Evolutionary conservation across 179 eudicot genomes (phyloP).

Genomic region (Camellia oleifera): DNA sequence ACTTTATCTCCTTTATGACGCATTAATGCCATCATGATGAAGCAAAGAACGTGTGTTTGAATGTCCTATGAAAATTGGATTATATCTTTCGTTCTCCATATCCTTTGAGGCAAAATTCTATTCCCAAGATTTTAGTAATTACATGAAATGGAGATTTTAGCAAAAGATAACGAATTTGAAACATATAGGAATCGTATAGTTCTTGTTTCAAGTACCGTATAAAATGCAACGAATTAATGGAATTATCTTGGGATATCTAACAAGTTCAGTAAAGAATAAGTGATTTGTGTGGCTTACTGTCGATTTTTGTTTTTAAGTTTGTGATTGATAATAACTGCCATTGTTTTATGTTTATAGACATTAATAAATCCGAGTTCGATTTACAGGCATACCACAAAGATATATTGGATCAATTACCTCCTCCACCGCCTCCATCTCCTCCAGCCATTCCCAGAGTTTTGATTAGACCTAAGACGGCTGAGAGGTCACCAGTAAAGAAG

Average conservation of each 20-base stretch:
- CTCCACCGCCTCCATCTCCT: constrained; percentile 27
- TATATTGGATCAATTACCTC: constrained; percentile 57
- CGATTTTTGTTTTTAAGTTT: no score
- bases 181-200: no score
- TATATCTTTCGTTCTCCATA: not conserved
- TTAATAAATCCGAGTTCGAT: not conserved
- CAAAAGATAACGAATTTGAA: no score
- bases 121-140: not conserved
- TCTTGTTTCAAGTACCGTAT: not conserved
- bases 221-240: not conserved
- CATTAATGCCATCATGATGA: no score
- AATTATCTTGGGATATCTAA: not conserved
- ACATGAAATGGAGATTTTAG: no score
- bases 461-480: constrained; percentile 12
- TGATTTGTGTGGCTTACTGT: not conserved
- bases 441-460: constrained; percentile 19
- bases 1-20: no score
- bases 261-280: not conserved
- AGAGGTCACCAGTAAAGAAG: constrained; percentile 32
- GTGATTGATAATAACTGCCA: no score
- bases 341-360: no score
- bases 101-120: not conserved
- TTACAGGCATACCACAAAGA: constrained; percentile 81
- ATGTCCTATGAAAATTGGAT: not conserved
- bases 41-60: not conserved